These are phyloP conservation scores for Penicillium bovifimosum DNA, from an alignment of 495 filamentous ascomycete species.

Conservation along the genomic window DNA sequence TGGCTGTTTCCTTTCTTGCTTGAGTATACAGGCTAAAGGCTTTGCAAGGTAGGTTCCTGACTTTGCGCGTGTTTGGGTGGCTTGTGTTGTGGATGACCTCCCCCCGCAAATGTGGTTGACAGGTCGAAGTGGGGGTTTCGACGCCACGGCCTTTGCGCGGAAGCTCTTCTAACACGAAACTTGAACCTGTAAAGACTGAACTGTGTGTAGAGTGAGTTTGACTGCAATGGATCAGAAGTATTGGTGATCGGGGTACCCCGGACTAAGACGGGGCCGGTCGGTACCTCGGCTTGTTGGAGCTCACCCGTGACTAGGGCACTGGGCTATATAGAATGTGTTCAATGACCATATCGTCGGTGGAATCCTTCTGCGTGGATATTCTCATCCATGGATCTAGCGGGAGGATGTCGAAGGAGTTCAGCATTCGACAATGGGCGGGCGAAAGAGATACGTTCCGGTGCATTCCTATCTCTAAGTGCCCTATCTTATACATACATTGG, in stretches of 20 bases:
- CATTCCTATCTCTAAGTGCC: no score
- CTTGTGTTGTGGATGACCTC: neutral
- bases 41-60: neutral
- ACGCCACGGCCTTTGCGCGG: neutral
- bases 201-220: neutral
- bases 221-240: neutral
- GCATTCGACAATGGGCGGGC: neutral
- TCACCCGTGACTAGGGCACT: neutral
- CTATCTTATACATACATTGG: neutral
- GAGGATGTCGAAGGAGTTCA: neutral
- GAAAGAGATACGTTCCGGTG: neutral
- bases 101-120: neutral
- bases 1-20: neutral
- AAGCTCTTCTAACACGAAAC: neutral
- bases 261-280: conserved; percentile 4
- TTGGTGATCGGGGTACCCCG: conserved; percentile 3
- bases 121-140: neutral
- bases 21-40: neutral
- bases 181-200: neutral
- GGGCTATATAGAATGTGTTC: neutral
- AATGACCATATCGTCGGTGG: neutral
- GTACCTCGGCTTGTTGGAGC: conserved; percentile 1
- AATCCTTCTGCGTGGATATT: no score
- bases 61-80: neutral
- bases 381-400: no score